Percentiles rank a stretch among this genome's conserved stretches.
Conservation (phyloP, 257 asterid species). For the Scutellaria minor region DNA sequence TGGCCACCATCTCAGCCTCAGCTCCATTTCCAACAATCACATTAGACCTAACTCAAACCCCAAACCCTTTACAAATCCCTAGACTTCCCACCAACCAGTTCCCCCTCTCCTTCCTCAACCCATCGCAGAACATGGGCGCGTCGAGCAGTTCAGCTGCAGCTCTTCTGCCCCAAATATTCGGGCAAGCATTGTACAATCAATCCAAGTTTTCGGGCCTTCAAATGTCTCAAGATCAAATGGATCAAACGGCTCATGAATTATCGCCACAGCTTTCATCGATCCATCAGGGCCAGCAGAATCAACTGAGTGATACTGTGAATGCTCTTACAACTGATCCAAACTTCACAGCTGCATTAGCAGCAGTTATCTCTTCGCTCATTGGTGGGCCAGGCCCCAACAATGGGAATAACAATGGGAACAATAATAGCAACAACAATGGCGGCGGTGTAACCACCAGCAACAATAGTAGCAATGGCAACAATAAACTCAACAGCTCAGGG, state of each 20-base stretch:
- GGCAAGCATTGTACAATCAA: slow-evolving; percentile 76
- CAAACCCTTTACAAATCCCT: slow-evolving; percentile 61
- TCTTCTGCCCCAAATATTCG: slow-evolving; percentile 67
- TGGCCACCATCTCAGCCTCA: slow-evolving; percentile 94
- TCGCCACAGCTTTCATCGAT: slow-evolving; percentile 29
- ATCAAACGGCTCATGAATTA: slow-evolving; percentile 36
- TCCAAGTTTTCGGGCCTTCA: slow-evolving; percentile 80
- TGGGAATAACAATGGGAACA: slow-evolving; percentile 35
- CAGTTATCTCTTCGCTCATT: slow-evolving; percentile 70
- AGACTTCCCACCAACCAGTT: slow-evolving; percentile 54
- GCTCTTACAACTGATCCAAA: slow-evolving; percentile 79
- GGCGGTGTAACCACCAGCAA: slow-evolving; percentile 29
- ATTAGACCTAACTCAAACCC: slow-evolving; percentile 84
- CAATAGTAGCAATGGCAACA: slow-evolving; percentile 52
- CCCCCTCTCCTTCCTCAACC: slow-evolving; percentile 58
- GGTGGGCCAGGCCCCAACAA: slow-evolving; percentile 51
- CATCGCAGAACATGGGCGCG: slow-evolving; percentile 38
- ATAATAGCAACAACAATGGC: slow-evolving; percentile 29
- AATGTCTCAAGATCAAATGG: slow-evolving; percentile 62
- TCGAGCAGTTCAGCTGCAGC: slow-evolving; percentile 50
- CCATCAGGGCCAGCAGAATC: slow-evolving; percentile 51
- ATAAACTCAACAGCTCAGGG: slow-evolving; percentile 46
- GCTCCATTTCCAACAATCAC: slow-evolving; percentile 96
- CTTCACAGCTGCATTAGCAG: slow-evolving; percentile 76
- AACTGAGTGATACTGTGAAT: slow-evolving; percentile 62